Percentiles rank a stretch among this genome's conserved stretches.
These are phyloP conservation scores for Xylaria arbuscula DNA, from an alignment of 2,329 filamentous ascomycete genomes.

Conservation along the genomic window DNA sequence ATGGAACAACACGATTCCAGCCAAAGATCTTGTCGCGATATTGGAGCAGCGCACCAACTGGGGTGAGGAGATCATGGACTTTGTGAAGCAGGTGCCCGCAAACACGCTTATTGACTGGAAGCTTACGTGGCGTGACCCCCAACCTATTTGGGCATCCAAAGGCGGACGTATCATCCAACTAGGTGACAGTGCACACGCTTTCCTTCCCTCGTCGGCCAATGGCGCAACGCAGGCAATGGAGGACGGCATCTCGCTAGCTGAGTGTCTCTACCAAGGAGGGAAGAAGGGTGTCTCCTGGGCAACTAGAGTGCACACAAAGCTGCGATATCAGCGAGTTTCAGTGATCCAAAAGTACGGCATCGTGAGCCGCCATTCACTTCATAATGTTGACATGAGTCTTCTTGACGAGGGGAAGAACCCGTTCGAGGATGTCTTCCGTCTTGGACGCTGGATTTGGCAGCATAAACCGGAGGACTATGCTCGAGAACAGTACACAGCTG, in stretches of 20 bases:
- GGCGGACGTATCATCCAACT: conserved; percentile 49
- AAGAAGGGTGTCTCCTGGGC: conserved; percentile 27
- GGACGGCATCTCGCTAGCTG: conserved; percentile 50
- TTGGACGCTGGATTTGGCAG: conserved; percentile 42
- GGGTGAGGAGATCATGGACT: conserved; percentile 34
- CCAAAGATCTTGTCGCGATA: conserved; percentile 24
- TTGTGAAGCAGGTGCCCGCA: conserved; percentile 34
- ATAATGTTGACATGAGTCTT: conserved; percentile 38
- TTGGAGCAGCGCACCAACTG: conserved; percentile 27
- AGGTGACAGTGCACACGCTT: conserved; percentile 53
- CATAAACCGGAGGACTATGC: conserved; percentile 50
- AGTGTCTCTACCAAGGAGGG: conserved; percentile 48
- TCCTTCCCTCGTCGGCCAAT: conserved; percentile 52
- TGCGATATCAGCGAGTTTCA: conserved; percentile 40
- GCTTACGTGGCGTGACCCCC: conserved; percentile 52
- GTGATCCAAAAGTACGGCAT: conserved; percentile 42
- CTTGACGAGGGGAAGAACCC: conserved; percentile 32
- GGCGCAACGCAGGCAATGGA: conserved; percentile 54
- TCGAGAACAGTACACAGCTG: conserved; percentile 45
- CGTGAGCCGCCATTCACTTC: conserved; percentile 39
- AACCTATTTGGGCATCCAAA: conserved; percentile 49
- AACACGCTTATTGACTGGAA: conserved; percentile 55
- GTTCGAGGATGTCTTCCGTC: conserved; percentile 20
- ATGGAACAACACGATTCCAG: conserved; percentile 26
- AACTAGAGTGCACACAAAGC: conserved; percentile 30